Evolutionary conservation across 805 yeast genomes (phyloP).

Genomic region (Suhomyces xylopsoci): DNA sequence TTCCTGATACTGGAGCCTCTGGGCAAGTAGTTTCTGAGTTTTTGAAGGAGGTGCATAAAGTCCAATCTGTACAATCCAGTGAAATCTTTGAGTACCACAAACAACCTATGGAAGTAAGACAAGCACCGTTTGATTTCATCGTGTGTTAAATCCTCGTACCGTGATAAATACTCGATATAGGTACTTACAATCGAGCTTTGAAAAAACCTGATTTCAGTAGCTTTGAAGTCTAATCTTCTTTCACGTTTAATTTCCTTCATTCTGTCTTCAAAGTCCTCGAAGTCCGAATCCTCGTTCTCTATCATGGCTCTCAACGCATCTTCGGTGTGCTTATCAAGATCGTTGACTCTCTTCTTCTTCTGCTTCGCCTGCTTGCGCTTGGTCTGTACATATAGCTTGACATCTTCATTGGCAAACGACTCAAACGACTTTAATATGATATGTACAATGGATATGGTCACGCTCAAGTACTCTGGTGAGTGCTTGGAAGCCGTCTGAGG

Average conservation of each 20-base stretch:
- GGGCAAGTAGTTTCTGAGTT: slow-evolving; percentile 47
- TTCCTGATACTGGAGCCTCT: slow-evolving; percentile 44
- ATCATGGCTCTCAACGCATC: slow-evolving; percentile 26
- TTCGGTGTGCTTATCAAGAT: slow-evolving; percentile 24
- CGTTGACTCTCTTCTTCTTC: slow-evolving; percentile 21
- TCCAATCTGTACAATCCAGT: slow-evolving; percentile 68
- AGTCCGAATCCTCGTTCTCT: slow-evolving; percentile 25
- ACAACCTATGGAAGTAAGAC: slow-evolving; percentile 66
- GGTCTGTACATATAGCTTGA: slow-evolving; percentile 46
- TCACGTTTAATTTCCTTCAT: slow-evolving; percentile 40
- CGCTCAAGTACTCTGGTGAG: slow-evolving; percentile 58
- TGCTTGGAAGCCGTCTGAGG: slow-evolving; percentile 64
- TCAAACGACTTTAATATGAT: slow-evolving; percentile 67
- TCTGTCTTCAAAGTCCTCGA: slow-evolving; percentile 26
- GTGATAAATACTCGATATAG: slow-evolving; percentile 57
- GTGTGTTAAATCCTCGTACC: slow-evolving; percentile 60
- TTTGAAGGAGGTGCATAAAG: slow-evolving; percentile 59
- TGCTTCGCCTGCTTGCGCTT: slow-evolving; percentile 35
- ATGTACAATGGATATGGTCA: slow-evolving; percentile 63
- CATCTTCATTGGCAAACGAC: slow-evolving; percentile 55
- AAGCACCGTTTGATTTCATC: slow-evolving; percentile 61
- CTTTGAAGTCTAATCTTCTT: slow-evolving; percentile 44
- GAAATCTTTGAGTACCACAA: slow-evolving; percentile 56
- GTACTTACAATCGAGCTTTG: slow-evolving; percentile 62
- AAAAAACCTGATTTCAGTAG: slow-evolving; percentile 45